Evolutionary conservation across 2,329 filamentous ascomycete genomes (phyloP), one percentile per base, ranked within the genome.

Genomic region (Parafenestella ontariensis): DNA sequence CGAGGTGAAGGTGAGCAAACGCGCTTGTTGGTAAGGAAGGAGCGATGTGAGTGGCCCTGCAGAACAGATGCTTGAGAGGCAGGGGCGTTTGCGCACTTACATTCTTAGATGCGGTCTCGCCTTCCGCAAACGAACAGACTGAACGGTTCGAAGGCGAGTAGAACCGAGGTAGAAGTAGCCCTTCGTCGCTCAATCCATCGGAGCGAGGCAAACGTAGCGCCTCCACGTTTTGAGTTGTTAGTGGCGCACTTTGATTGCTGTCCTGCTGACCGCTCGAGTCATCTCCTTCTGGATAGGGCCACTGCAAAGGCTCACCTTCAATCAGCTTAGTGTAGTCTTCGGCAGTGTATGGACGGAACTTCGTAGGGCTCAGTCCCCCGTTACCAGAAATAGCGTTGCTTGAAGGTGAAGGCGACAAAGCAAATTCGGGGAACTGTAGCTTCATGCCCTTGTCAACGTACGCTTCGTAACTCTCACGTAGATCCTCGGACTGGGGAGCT

Each of bases 271-370:
- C 42, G 6, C 21, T 49, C 18, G 54, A 51, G 44, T 54, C 58
- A 13, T 48, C 49, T 9, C 52, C 42, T 10, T 52, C 47, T 3
- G 57, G 40, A 33, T 65, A 62, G 1, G 58, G 54, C 51, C 67
- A 71, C 7, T 54, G 45, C 9, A 70, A 43, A 17, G 49, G 53
- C n/a, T 63, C 49, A 15, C 55, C 62, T 34, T 65, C 55, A 28
- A 76, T 64, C 9, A 75, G 49, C 40, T 62, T 62, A 5, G 58
- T 58, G 42, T 74, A 68, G 8, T 74, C 73, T 24, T 66, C 61
- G 20, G 61, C 65, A 21, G 57, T 62, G 28, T 61, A 65, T 7
- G 68, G 61, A 21, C 52, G 41, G 37, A 61, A 66, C 39, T 71
- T 73, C 1, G 51, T 58, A 8, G 70, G 69, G 46, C 66, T 73